Conservation (phyloP, 2,329 filamentous ascomycete genomes). For the Penicillium sp. region DNA sequence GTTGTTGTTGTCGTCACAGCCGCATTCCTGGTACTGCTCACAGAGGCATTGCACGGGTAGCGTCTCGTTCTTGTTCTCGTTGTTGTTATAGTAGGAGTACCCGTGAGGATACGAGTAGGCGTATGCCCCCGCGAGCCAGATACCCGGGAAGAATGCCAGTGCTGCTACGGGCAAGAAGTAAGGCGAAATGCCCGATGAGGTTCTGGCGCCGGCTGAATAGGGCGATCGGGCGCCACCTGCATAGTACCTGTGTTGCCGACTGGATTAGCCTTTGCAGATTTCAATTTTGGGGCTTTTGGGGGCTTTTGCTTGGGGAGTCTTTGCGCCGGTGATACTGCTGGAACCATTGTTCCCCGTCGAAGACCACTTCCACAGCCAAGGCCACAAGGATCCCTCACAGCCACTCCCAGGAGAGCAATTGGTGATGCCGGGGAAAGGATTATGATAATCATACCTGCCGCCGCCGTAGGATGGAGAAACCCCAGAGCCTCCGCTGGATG, state of each 20-base stretch:
- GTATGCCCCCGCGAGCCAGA: conserved; percentile 61
- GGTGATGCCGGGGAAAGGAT: neutral
- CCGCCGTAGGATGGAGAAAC: conserved; percentile 20
- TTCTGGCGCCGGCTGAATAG: conserved; percentile 52
- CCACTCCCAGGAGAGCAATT: neutral
- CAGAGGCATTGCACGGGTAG: conserved; percentile 62
- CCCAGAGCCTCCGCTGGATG: conserved; percentile 31
- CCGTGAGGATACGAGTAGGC: conserved; percentile 57
- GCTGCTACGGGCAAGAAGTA: conserved; percentile 54
- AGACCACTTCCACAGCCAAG: conserved; percentile 15
- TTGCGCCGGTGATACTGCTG: neutral
- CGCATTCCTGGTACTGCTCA: conserved; percentile 57
- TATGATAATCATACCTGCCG: conserved; percentile 22
- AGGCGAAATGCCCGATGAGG: conserved; percentile 55
- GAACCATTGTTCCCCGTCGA: neutral
- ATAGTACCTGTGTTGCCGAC: conserved; percentile 59
- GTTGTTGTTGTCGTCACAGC: conserved; percentile 59
- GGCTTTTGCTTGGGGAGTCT: neutral
- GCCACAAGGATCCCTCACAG: conserved; percentile 41
- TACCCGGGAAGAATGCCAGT: conserved; percentile 54
- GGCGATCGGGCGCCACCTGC: conserved; percentile 57
- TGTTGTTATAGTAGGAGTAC: conserved; percentile 53
- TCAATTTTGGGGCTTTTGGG: neutral
- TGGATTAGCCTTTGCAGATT: conserved; percentile 32
- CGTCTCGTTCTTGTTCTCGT: conserved; percentile 52